Percentiles rank a stretch among this genome's conserved stretches.
These are phyloP conservation scores for Ascodesmis nigricans DNA, from an alignment of 495 filamentous ascomycete species.

Conservation along the genomic window DNA sequence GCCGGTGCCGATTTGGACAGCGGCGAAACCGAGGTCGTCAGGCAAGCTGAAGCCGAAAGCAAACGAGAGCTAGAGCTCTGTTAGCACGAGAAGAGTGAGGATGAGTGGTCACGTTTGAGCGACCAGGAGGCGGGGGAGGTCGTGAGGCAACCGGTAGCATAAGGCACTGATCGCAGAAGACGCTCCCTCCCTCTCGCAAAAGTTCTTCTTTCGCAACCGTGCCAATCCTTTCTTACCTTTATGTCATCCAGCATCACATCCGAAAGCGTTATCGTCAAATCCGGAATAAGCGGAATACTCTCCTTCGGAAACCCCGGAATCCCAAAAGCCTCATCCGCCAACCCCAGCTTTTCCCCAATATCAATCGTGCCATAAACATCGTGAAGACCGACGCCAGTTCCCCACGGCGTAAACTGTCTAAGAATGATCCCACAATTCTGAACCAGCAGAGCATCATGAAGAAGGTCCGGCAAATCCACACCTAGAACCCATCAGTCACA, in stretches of 20 bases:
- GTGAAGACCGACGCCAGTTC: neutral
- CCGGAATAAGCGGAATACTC: neutral
- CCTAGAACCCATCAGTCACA: too few relatives aligned
- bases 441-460: neutral
- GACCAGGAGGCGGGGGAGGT: too few relatives aligned
- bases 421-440: neutral
- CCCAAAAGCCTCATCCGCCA: neutral
- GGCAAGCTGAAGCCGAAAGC: neutral
- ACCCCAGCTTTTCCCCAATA: neutral
- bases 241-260: neutral
- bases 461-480: neutral
- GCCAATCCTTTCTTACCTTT: too few relatives aligned
- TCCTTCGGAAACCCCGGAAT: neutral
- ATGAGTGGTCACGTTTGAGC: too few relatives aligned
- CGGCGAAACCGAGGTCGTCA: neutral
- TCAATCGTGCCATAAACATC: neutral
- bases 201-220: too few relatives aligned
- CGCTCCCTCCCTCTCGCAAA: too few relatives aligned
- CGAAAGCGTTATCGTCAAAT: neutral
- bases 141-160: too few relatives aligned
- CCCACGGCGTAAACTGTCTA: neutral
- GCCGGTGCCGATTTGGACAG: neutral
- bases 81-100: too few relatives aligned
- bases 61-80: neutral
- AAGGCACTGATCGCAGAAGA: too few relatives aligned